Base-by-base conservation (phyloP, 352 stramenopile species). In the Poterioochromonas sp. region DNA sequence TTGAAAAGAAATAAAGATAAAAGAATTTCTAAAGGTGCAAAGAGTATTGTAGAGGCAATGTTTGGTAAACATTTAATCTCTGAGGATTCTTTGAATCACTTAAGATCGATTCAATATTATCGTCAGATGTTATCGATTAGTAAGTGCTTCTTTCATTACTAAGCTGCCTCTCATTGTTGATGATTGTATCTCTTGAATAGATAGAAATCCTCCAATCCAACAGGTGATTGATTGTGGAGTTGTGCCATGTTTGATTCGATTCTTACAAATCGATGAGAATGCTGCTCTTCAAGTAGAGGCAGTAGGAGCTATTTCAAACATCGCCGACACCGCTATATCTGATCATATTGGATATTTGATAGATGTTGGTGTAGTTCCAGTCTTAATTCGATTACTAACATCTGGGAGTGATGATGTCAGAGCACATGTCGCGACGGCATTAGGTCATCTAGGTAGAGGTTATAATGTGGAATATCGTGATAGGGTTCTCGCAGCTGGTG, bases 301-400 rank as follows among this genome's bases (percentile, higher is more conserved):
- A 32, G 95, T 95, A 8, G 99, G 96, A 95, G 94, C 95, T 41
- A 84, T 99, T n/a, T 99, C 96, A 44, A 99, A 99, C 85, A 99
- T 99, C 84, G 95, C 95, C 20, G n/a, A n/a, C n/a, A 97, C 91
- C 35, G 96, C 95, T 62, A 98, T 94, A 11, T 96, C 91, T 60
- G 91, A 97, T 18, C 92, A 99, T 85, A 99, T 95, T 15, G 90
- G 93, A 51, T 90, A 97, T 43, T 94, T 99, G 37, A 98, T 99
- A 82, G 89, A 97, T 68, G 86, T 93, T 73, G 94, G 94, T 62
- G 95, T 95, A 0, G 93, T 99, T 58, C 94, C 94, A 44, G 96
- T 98, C 80, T 98, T 99, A 84, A 94, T 96, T 64, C 87, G 95
- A 78, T 82, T 99, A 39, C 86, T 99, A 18, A 84, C 92, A 18